phyloP scores from a whole-genome alignment of 2,329 filamentous ascomycete genomes.

The Lasiodiplodia citricola region DNA sequence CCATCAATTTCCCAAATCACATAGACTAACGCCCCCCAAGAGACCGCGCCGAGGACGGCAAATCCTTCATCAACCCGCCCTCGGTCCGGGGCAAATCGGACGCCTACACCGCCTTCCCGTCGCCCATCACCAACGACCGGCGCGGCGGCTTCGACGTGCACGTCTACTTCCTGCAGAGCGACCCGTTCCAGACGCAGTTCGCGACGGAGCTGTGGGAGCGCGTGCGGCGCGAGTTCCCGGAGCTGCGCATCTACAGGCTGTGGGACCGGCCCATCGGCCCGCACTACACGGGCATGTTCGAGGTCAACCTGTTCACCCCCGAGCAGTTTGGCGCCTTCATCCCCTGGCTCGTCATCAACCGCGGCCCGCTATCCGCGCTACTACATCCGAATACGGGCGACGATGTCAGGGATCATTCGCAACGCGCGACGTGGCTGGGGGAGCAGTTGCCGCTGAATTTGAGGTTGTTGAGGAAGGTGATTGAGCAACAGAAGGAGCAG shows the following conservation, averaged over 20 bases:
- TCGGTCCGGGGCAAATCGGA: slow-evolving; percentile 62
- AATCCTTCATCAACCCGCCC: slow-evolving; percentile 73
- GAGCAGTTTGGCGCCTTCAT: slow-evolving; percentile 89
- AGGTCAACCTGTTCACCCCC: slow-evolving; percentile 86
- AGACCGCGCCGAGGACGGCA: slow-evolving; percentile 73
- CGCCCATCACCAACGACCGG: slow-evolving; percentile 68
- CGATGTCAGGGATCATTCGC: slow-evolving; percentile 66
- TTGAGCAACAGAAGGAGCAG: slow-evolving; percentile 1
- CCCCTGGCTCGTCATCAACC: slow-evolving; percentile 80
- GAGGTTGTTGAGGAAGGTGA: slow-evolving; percentile 51
- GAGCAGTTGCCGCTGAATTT: slow-evolving; percentile 67
- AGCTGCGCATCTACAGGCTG: slow-evolving; percentile 79
- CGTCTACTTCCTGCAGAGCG: slow-evolving; percentile 76
- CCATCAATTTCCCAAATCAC: not conserved
- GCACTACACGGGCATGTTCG: slow-evolving; percentile 87
- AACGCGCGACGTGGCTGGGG: slow-evolving; percentile 77
- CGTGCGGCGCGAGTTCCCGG: slow-evolving; percentile 83
- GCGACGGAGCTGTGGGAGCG: slow-evolving; percentile 77
- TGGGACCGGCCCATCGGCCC: slow-evolving; percentile 81
- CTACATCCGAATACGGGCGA: slow-evolving; percentile 84
- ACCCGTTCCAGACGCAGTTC: slow-evolving; percentile 67
- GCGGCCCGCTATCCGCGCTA: slow-evolving; percentile 78
- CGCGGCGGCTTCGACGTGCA: slow-evolving; percentile 85
- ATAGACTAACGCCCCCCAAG: slow-evolving; percentile 36
- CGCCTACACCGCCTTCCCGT: slow-evolving; percentile 72